Evolutionary conservation across 768 basidiomycete genomes (phyloP).

Genomic region (Erythrobasidium yunnanense): DNA sequence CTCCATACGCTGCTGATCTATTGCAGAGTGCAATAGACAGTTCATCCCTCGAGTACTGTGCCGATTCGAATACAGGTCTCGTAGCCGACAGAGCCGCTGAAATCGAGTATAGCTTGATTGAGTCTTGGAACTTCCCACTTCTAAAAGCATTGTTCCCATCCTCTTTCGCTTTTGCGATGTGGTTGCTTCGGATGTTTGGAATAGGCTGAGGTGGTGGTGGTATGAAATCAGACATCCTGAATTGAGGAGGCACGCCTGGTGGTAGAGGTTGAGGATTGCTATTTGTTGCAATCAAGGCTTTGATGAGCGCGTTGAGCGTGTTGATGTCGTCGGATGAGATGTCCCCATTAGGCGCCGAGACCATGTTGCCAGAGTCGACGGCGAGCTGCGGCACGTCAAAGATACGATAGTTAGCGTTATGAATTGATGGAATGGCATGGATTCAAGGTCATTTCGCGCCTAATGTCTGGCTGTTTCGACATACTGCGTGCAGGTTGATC

Average conservation of each 20-base stretch:
- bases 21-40: slow-evolving; percentile 81
- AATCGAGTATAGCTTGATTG: slow-evolving; percentile 66
- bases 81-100: slow-evolving; percentile 66
- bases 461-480: background rate
- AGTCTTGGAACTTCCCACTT: slow-evolving; percentile 54
- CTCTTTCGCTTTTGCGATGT: slow-evolving; percentile 68
- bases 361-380: background rate
- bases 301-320: slow-evolving; percentile 9
- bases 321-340: background rate
- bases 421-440: no score
- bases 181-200: slow-evolving; percentile 30
- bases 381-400: background rate
- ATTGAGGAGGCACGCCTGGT: slow-evolving; percentile 14
- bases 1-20: slow-evolving; percentile 74
- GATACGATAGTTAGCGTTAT: background rate
- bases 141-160: slow-evolving; percentile 95
- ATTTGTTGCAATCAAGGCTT: background rate
- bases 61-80: slow-evolving; percentile 81
- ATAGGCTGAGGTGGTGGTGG: slow-evolving; percentile 35
- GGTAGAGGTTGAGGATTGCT: slow-evolving; percentile 22
- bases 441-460: background rate
- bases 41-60: slow-evolving; percentile 73
- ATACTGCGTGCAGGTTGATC: slow-evolving; percentile 18
- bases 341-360: background rate
- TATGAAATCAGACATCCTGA: slow-evolving; percentile 24